These are phyloP conservation scores for Zygotorulaspora mrakii DNA, from an alignment of 1,139 yeast genomes.

Conservation along the genomic window DNA sequence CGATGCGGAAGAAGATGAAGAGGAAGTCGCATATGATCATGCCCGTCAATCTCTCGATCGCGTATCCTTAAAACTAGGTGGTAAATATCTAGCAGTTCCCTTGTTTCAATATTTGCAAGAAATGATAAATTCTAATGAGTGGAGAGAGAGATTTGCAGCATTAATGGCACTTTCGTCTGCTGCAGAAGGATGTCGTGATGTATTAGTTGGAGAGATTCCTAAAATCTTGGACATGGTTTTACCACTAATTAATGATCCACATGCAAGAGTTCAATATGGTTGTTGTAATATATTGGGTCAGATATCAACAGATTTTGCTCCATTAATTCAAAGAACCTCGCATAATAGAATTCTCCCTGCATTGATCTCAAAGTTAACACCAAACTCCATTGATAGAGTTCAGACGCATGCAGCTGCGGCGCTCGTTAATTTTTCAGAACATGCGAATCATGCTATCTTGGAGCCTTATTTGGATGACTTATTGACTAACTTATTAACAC, in stretches of 20 bases:
- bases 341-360: constrained; percentile 83
- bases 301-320: constrained; percentile 96
- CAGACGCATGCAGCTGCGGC: constrained; percentile 99
- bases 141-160: constrained; percentile 98
- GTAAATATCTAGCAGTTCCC: constrained; percentile 78
- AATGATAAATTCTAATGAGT: constrained; percentile 67
- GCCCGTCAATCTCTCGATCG: constrained; percentile 94
- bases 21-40: constrained; percentile 82
- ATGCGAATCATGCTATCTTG: constrained; percentile 78
- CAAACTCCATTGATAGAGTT: constrained; percentile 75
- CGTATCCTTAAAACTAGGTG: constrained; percentile 77
- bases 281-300: constrained; percentile 97
- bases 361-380: constrained; percentile 72
- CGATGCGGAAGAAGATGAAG: constrained; percentile 76
- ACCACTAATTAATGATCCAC: constrained; percentile 77
- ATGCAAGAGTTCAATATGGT: constrained; percentile 94
- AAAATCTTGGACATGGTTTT: constrained; percentile 76
- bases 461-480: constrained; percentile 88
- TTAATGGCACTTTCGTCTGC: constrained; percentile 95
- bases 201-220: constrained; percentile 76
- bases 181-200: constrained; percentile 95
- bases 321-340: constrained; percentile 73
- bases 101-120: constrained; percentile 81
- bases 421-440: constrained; percentile 88
- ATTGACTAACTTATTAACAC: constrained; percentile 64